Base-by-base conservation (phyloP, 257 asterid species). In the Solanum gracilifrons region DNA sequence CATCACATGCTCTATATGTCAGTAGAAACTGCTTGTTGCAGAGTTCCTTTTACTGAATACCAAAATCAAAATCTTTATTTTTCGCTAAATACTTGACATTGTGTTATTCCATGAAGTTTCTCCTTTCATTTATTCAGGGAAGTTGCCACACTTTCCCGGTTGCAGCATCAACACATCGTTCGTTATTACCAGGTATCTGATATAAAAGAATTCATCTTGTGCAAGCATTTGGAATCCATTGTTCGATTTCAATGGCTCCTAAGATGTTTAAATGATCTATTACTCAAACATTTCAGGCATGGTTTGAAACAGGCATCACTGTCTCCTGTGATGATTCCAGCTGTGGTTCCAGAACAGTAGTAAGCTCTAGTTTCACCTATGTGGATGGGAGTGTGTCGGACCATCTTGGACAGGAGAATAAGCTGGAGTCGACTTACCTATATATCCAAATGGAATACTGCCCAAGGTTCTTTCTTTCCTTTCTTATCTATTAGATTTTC, bases 401-500 rank as follows among this genome's bases (percentile, higher is more conserved):
- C 87, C 90, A 83, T 41, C 68, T 87, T 89, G 94, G 93, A 68
- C 90, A 87, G 64, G 97, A 90, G 89, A 93, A 91, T 87, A 92
- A 91, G 91, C 92, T 92, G 25, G 98, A 95, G 88, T 92, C 98
- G 39, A 95, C 98, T 85, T 95, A 93, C 89, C 95, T 97, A 90
- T 95, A 95, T 88, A 97, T 97, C 91, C 99, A 97, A 92, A 97
- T 97, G 99, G 98, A 97, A 88, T 97, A 94, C 90, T 97, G 99
- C 92, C 99, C 99, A 86, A 95, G 98, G 99, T 97, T 88, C 86
- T 86, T 83, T 85, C 85, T 86, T 37, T 46, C 39, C 16, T 27
- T 46, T 29, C 69, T 46, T 46, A 80, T 31, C 68, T 80, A 64
- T 27, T 80, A 25, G 16, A 80, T 27, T 80, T 46, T 80, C 85